Evolutionary conservation across 768 basidiomycete genomes (phyloP).

Genomic region (Pulveroboletus sp.): DNA sequence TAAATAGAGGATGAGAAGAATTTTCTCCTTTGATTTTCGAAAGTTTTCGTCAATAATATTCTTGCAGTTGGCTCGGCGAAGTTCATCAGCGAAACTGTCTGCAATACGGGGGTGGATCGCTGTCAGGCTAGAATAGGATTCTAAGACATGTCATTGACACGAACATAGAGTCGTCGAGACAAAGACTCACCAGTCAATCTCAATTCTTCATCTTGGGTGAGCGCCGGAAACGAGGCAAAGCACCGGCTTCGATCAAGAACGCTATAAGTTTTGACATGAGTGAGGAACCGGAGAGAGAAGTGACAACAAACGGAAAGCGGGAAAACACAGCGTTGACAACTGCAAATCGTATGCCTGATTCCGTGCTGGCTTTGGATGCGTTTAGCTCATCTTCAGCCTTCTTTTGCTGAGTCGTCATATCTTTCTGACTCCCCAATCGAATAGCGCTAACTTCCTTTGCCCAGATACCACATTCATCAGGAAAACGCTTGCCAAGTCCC

Average conservation of each 20-base stretch:
- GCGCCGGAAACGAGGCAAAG: constrained; percentile 8
- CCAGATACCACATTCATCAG: constrained; percentile 24
- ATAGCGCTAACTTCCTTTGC: constrained; percentile 11
- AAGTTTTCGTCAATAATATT: constrained; percentile 16
- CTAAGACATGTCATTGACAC: constrained; percentile 1
- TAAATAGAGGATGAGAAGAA: constrained; percentile 16
- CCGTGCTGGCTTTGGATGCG: constrained; percentile 9
- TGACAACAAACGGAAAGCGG: constrained; percentile 16
- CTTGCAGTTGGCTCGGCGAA: constrained; percentile 12
- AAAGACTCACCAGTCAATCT: constrained; percentile 9
- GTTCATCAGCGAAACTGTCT: constrained; percentile 18
- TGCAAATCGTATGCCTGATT: constrained; percentile 20
- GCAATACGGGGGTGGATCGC: constrained; percentile 16
- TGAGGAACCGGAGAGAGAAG: not conserved
- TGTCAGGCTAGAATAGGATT: constrained; percentile 14
- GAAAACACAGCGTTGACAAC: constrained; percentile 27
- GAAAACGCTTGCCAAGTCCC: constrained; percentile 31
- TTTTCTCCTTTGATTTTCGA: constrained; percentile 22
- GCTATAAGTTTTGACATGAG: constrained; percentile 5
- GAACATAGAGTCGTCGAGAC: not conserved
- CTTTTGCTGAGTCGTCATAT: constrained; percentile 7
- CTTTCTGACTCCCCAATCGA: not conserved
- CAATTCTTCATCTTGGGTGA: constrained; percentile 13
- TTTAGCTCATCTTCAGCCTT: constrained; percentile 10
- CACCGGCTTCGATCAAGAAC: constrained; percentile 17